These are phyloP conservation scores for Colletotrichum aenigma DNA, from an alignment of 2,329 filamentous ascomycete species.

Conservation along the genomic window DNA sequence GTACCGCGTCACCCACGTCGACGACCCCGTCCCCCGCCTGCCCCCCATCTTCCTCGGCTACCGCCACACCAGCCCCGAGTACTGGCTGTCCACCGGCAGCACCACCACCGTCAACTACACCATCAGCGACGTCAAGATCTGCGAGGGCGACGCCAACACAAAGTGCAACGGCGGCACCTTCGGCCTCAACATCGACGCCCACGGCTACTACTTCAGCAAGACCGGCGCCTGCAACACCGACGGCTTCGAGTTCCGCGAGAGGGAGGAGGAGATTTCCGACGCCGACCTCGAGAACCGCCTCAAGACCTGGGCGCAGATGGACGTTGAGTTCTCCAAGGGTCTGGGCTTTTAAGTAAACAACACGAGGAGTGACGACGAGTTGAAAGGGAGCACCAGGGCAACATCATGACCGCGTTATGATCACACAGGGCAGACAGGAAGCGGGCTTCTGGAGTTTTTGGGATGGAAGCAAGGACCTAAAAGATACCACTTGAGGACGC, in stretches of 20 bases:
- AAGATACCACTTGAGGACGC: not conserved
- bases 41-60: slow-evolving; percentile 66
- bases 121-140: slow-evolving; percentile 47
- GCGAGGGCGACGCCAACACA: slow-evolving; percentile 50
- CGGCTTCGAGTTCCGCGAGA: slow-evolving; percentile 14
- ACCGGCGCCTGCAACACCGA: slow-evolving; percentile 43
- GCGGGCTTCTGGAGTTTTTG: slow-evolving; percentile 9
- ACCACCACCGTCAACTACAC: slow-evolving; percentile 38
- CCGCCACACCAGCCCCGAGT: slow-evolving; percentile 72
- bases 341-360: not conserved
- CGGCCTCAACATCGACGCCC: slow-evolving; percentile 48
- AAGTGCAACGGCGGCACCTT: slow-evolving; percentile 55
- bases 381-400: not conserved
- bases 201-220: slow-evolving; percentile 52
- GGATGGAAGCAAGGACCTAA: not conserved
- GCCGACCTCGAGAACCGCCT: slow-evolving; percentile 42
- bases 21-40: slow-evolving; percentile 72
- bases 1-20: slow-evolving; percentile 69
- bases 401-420: not conserved
- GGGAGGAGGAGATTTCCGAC: slow-evolving; percentile 29
- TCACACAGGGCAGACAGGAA: not conserved
- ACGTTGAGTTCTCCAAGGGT: slow-evolving; percentile 28
- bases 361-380: not conserved
- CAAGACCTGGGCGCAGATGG: slow-evolving; percentile 37
- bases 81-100: slow-evolving; percentile 56